Evolutionary conservation across 2,329 filamentous ascomycete species (phyloP).

Genomic region (Zymoseptoria tritici): DNA sequence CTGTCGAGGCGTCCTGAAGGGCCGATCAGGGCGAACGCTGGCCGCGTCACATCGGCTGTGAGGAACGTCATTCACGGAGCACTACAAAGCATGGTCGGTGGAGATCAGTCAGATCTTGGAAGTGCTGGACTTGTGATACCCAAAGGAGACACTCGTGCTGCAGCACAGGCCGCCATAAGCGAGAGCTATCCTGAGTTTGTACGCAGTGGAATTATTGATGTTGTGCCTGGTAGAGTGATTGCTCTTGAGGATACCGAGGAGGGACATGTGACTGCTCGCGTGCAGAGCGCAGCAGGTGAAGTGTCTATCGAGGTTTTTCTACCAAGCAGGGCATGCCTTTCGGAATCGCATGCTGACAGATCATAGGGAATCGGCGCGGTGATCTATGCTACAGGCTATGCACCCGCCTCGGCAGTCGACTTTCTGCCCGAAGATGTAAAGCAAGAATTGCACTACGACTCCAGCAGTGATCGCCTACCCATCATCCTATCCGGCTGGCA

Average conservation of each 20-base stretch:
- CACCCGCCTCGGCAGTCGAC: conserved; percentile 54
- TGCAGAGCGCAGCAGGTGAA: conserved; percentile 3
- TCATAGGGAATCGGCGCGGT: conserved; percentile 53
- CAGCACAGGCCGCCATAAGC: conserved; percentile 53
- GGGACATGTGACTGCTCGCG: conserved; percentile 5
- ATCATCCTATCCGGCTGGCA: conserved; percentile 54
- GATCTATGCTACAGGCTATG: conserved; percentile 69
- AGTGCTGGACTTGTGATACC: conserved; percentile 18
- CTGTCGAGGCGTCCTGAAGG: conserved; percentile 51
- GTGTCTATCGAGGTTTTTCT: conserved; percentile 31
- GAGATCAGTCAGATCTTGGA: conserved; percentile 36
- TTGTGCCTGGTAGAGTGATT: conserved; percentile 32
- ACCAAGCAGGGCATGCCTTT: neutral
- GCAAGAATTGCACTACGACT: conserved; percentile 50
- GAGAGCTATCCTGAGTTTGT: conserved; percentile 70
- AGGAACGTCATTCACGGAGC: conserved; percentile 23
- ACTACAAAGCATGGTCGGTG: conserved; percentile 34
- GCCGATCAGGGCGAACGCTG: conserved; percentile 56
- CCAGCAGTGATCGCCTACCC: conserved; percentile 49
- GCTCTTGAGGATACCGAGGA: conserved; percentile 11
- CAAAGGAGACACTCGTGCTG: conserved; percentile 9
- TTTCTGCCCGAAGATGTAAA: conserved; percentile 56
- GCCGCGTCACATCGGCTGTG: conserved; percentile 53
- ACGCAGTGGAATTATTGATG: conserved; percentile 48
- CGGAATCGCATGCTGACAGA: neutral